Conservation (phyloP, 371 early-diverging fungal species). For the Mucor circinelloides region DNA sequence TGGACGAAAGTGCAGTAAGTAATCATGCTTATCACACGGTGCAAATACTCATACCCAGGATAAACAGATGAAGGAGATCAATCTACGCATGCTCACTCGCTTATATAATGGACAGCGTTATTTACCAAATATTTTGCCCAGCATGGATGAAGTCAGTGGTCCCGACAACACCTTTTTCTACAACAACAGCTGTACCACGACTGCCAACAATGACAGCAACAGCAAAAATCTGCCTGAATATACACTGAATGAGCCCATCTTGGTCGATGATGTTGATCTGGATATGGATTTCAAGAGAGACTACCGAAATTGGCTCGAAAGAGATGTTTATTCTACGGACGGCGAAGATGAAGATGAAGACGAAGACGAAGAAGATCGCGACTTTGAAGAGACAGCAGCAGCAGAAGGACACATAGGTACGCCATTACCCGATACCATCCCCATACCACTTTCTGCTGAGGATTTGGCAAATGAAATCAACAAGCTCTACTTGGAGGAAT, state of each 20-base stretch:
- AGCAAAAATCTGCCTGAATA: constrained; percentile 17
- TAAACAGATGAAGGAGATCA: constrained; percentile 62
- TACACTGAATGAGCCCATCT: constrained; percentile 20
- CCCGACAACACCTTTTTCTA: constrained; percentile 14
- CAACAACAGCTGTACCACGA: background rate
- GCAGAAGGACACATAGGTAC: constrained; percentile 8
- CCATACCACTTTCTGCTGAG: constrained; percentile 19
- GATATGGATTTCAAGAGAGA: constrained; percentile 55
- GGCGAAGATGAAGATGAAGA: constrained; percentile 17
- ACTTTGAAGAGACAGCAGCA: background rate
- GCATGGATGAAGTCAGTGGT: constrained; percentile 31
- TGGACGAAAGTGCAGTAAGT: constrained; percentile 61
- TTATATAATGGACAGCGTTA: constrained; percentile 69
- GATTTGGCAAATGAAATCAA: constrained; percentile 25
- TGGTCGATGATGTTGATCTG: constrained; percentile 36
- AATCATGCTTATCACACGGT: background rate
- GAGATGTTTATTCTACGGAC: constrained; percentile 49
- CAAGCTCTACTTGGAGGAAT: constrained; percentile 32
- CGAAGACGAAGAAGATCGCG: background rate
- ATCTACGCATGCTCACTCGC: constrained; percentile 61
- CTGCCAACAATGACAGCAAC: constrained; percentile 3
- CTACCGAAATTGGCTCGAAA: constrained; percentile 71
- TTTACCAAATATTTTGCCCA: constrained; percentile 47
- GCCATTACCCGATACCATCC: constrained; percentile 17
- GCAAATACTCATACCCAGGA: background rate